phyloP scores from a whole-genome alignment of 2,329 filamentous ascomycete genomes.

The Hirsutella thompsonii region DNA sequence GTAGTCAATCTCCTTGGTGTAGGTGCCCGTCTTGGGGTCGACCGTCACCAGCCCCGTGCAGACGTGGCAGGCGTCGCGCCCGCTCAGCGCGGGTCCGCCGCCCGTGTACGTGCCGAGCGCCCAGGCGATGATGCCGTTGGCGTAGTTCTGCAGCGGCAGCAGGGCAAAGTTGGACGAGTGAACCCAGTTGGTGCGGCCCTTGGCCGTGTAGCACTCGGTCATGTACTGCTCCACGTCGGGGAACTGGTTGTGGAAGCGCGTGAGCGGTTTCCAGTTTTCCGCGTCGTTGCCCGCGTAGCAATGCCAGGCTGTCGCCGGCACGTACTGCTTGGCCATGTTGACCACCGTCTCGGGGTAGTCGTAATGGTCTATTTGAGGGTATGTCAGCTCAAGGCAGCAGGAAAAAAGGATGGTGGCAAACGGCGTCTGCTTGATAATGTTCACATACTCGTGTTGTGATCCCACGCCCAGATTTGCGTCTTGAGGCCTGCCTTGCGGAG shows the following conservation, averaged over 20 bases:
- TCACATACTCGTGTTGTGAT: constrained; percentile 20
- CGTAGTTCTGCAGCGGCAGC: constrained; percentile 37
- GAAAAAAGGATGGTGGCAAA: too few relatives aligned
- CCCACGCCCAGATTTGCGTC: constrained; percentile 32
- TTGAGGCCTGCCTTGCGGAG: constrained; percentile 23
- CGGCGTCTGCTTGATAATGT: not conserved
- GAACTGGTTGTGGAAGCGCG: constrained; percentile 25
- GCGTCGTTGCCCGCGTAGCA: constrained; percentile 21
- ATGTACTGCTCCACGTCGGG: constrained; percentile 29
- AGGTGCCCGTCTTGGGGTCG: constrained; percentile 27
- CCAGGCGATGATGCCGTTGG: constrained; percentile 29
- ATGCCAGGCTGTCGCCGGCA: constrained; percentile 25
- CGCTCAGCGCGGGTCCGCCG: constrained; percentile 27
- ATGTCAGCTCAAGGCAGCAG: too few relatives aligned
- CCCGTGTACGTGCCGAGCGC: constrained; percentile 28
- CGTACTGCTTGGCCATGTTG: constrained; percentile 15
- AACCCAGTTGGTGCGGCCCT: constrained; percentile 30
- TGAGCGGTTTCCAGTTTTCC: constrained; percentile 22
- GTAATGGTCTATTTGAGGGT: constrained; percentile 10
- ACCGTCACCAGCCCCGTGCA: constrained; percentile 43
- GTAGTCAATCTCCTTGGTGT: constrained; percentile 33
- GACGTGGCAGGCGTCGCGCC: constrained; percentile 22
- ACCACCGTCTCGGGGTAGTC: constrained; percentile 27
- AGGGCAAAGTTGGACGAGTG: constrained; percentile 25
- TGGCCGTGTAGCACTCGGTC: constrained; percentile 34